A percentile compares a stretch with the other conserved stretches of the same genome.
Conservation (phyloP, 306 rosid species). For the peach (Prunus persica) region DNA sequence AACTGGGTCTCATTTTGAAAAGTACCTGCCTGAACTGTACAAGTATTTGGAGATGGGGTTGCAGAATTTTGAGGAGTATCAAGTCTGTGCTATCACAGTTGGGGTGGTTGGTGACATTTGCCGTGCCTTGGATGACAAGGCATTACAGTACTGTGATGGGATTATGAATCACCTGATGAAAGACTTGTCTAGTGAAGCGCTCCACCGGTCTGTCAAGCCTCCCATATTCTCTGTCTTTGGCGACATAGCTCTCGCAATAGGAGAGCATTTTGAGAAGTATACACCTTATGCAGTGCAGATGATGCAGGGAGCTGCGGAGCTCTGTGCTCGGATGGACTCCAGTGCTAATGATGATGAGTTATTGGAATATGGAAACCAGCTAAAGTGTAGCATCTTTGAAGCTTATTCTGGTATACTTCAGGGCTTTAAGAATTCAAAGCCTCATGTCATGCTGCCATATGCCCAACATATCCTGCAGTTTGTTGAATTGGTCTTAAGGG, state of each 20-base stretch:
- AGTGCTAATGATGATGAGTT: slow-evolving; percentile 23
- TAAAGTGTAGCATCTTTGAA: slow-evolving; percentile 39
- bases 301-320: slow-evolving; percentile 37
- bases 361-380: slow-evolving; percentile 33
- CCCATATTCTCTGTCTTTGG: slow-evolving; percentile 39
- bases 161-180: slow-evolving; percentile 29
- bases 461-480: slow-evolving; percentile 37
- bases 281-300: slow-evolving; percentile 26
- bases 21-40: slow-evolving; percentile 30
- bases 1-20: slow-evolving; percentile 29
- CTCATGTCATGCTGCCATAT: slow-evolving; percentile 37
- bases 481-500: slow-evolving; percentile 25
- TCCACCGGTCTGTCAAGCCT: slow-evolving; percentile 39
- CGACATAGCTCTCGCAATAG: slow-evolving; percentile 35
- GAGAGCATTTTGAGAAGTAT: slow-evolving; percentile 39
- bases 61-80: slow-evolving; percentile 38
- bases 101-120: slow-evolving; percentile 40
- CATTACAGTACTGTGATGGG: slow-evolving; percentile 29
- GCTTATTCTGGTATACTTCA: slow-evolving; percentile 41
- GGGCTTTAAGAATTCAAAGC: slow-evolving; percentile 31
- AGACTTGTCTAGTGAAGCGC: slow-evolving; percentile 27
- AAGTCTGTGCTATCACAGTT: slow-evolving; percentile 40
- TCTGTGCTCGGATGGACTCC: slow-evolving; percentile 28
- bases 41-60: slow-evolving; percentile 40
- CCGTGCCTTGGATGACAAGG: slow-evolving; percentile 35